Conservation (phyloP, 768 basidiomycete genomes). For the Lentinula sp. region DNA sequence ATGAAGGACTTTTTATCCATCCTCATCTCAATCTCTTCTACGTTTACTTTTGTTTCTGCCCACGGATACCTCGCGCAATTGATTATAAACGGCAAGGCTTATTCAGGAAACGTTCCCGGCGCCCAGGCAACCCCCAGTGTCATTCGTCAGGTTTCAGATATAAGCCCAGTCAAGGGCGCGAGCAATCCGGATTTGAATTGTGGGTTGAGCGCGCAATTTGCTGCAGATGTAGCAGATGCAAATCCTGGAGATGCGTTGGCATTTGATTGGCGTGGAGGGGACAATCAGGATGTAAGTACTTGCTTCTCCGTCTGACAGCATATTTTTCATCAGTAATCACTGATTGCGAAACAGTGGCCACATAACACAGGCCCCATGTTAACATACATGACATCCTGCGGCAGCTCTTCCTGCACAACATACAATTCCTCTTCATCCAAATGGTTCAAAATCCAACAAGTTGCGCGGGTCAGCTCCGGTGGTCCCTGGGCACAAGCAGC, state of each 20-base stretch:
- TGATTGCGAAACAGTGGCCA: constrained; percentile 24
- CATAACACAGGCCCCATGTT: constrained; percentile 44
- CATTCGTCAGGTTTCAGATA: constrained; percentile 35
- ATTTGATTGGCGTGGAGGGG: constrained; percentile 37
- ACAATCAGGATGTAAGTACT: constrained; percentile 17
- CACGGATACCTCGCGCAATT: constrained; percentile 8
- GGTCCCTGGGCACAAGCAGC: constrained; percentile 45
- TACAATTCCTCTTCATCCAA: constrained; percentile 33
- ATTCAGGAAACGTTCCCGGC: constrained; percentile 7
- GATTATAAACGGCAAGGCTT: constrained; percentile 2
- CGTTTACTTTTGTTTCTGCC: neutral
- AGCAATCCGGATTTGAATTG: constrained; percentile 36
- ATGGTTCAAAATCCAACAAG: constrained; percentile 45
- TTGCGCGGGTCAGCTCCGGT: constrained; percentile 22
- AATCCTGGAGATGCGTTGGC: constrained; percentile 37
- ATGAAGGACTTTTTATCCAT: neutral
- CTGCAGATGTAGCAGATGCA: constrained; percentile 33
- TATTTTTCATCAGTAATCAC: neutral
- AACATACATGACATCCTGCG: constrained; percentile 47
- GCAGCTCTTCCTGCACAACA: constrained; percentile 28
- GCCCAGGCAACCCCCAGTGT: constrained; percentile 25
- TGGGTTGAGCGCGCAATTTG: constrained; percentile 35
- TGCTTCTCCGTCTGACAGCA: constrained; percentile 6
- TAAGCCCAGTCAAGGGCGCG: constrained; percentile 40
- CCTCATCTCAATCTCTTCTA: neutral